Conservation (phyloP, 208 protist genomes). For the Trypanosoma scelopori region DNA sequence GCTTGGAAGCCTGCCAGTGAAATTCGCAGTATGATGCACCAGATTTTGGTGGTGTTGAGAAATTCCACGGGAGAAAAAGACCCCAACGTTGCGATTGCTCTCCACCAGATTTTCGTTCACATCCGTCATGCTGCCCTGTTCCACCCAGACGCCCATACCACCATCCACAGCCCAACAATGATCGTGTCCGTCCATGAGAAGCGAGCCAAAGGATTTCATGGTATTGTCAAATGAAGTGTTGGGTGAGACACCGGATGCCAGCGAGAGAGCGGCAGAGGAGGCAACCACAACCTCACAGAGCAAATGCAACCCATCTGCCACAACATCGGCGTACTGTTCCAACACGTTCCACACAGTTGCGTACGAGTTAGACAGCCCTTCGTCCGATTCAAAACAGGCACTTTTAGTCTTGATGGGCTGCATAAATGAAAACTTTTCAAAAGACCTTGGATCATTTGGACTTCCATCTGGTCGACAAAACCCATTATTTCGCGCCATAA, state of each 20-base stretch:
- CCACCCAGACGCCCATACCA: slow-evolving; percentile 79
- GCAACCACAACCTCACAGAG: slow-evolving; percentile 56
- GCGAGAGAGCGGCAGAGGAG: slow-evolving; percentile 49
- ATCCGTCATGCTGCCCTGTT: slow-evolving; percentile 57
- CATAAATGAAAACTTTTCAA: slow-evolving; percentile 29
- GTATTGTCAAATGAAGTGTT: not conserved
- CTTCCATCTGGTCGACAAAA: slow-evolving; percentile 49
- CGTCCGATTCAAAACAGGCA: slow-evolving; percentile 4
- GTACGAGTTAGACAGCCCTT: slow-evolving; percentile 31
- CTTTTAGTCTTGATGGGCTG: not conserved
- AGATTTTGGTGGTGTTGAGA: slow-evolving; percentile 47
- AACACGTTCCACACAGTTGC: slow-evolving; percentile 40
- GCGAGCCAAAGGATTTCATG: slow-evolving; percentile 9
- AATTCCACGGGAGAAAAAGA: slow-evolving; percentile 52
- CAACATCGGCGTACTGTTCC: slow-evolving; percentile 44
- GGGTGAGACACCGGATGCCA: slow-evolving; percentile 50
- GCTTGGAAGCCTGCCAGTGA: not conserved
- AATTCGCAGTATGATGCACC: not conserved
- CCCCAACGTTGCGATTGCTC: slow-evolving; percentile 55
- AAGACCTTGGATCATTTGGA: slow-evolving; percentile 50
- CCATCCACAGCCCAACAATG: slow-evolving; percentile 64
- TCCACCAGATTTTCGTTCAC: slow-evolving; percentile 51
- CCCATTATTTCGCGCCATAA: slow-evolving; percentile 66
- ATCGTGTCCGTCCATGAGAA: slow-evolving; percentile 48
- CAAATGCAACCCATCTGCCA: slow-evolving; percentile 47